These are phyloP conservation scores for Musa acuminata DNA, from an alignment of 176 grass and related monocot species.

Conservation along the genomic window DNA sequence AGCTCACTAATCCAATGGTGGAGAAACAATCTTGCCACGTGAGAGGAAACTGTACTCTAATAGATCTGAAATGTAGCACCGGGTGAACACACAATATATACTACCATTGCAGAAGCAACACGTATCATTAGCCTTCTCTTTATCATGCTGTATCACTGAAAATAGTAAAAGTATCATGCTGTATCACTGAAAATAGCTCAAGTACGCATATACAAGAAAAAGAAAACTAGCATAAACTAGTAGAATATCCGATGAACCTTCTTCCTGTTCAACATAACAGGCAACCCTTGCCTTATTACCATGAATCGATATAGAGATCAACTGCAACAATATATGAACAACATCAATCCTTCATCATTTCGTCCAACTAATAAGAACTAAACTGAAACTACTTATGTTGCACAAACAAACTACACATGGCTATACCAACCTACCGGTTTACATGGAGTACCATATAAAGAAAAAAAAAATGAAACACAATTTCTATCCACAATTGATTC, in stretches of 20 bases:
- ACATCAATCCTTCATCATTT: not conserved
- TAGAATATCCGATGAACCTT: not conserved
- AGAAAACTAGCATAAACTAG: not conserved
- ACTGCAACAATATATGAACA: not conserved
- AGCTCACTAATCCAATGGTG: not conserved
- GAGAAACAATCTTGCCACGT: not conserved
- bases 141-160: not conserved
- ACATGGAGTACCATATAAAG: not conserved
- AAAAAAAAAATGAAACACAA: slow-evolving; percentile 2
- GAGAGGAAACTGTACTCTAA: not conserved
- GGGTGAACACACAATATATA: not conserved
- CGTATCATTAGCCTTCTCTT: not conserved
- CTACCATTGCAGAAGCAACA: not conserved
- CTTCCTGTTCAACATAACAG: not conserved
- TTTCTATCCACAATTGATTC: slow-evolving; percentile 11
- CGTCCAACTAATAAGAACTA: slow-evolving; percentile 3
- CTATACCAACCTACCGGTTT: not conserved
- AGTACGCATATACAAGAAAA: not conserved
- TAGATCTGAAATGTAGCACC: not conserved
- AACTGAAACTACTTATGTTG: not conserved
- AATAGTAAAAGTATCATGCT: not conserved
- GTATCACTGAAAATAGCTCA: not conserved
- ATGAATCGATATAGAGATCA: not conserved
- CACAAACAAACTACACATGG: slow-evolving; percentile 10
- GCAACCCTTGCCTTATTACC: not conserved